Conservation (phyloP, 225 moss, liverwort and hornwort species). For the Straminergon stramineum region DNA sequence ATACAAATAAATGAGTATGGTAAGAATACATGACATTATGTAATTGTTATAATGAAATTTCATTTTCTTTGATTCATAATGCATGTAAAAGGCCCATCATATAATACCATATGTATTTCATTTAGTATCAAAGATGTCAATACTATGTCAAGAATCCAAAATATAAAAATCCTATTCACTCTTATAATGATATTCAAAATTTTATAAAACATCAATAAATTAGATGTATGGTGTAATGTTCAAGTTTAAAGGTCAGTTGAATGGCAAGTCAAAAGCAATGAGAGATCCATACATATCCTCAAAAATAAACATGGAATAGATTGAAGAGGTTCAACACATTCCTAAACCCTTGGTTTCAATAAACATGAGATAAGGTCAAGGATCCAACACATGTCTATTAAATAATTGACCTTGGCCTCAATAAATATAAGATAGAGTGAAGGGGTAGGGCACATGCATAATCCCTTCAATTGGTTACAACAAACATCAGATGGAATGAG, state of each 20-base stretch:
- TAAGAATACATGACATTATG: neutral
- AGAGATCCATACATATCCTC: neutral
- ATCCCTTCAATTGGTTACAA: too few species aligned
- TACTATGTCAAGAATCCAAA: accelerated
- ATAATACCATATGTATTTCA: neutral
- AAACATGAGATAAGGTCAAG: too few species aligned
- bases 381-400: too few species aligned
- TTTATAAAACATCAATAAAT: neutral
- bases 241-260: neutral
- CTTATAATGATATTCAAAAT: neutral
- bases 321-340: neutral
- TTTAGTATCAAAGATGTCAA: neutral
- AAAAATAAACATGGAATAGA: neutral
- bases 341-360: too few species aligned
- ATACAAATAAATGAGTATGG: too few species aligned
- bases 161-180: neutral
- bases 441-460: too few species aligned
- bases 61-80: neutral
- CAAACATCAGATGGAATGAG: too few species aligned
- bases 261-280: neutral
- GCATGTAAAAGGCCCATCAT: neutral
- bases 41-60: neutral
- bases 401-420: too few species aligned
- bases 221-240: neutral
- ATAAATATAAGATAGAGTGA: too few species aligned